These are phyloP conservation scores for Podila epigama DNA, from an alignment of 192 early-diverging fungal species.

Conservation along the genomic window DNA sequence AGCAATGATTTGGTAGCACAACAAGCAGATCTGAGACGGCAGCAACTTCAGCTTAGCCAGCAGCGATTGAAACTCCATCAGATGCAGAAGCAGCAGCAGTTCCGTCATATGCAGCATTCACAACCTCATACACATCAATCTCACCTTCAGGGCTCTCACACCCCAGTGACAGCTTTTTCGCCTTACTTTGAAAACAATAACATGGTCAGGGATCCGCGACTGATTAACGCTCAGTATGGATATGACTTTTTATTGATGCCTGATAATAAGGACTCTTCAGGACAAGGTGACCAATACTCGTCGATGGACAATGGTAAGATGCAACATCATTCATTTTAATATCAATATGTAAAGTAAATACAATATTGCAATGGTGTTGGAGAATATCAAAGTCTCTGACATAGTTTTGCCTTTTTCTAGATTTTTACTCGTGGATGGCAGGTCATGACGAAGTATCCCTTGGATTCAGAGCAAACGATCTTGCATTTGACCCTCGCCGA, in stretches of 20 bases:
- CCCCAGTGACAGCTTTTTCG: conserved; percentile 22
- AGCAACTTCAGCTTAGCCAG: conserved; percentile 21
- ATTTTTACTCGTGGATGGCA: conserved; percentile 18
- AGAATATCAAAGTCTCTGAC: not conserved
- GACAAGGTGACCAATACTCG: conserved; percentile 1
- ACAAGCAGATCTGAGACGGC: conserved; percentile 21
- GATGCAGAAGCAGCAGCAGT: conserved; percentile 29
- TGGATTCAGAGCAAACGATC: conserved; percentile 22
- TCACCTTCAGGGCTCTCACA: conserved; percentile 23
- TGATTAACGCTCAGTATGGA: conserved; percentile 33
- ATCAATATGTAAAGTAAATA: not conserved
- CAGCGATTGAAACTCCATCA: conserved; percentile 25
- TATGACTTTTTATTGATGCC: conserved; percentile 12
- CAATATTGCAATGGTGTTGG: not conserved
- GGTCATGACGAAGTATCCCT: conserved; percentile 29
- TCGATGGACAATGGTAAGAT: conserved; percentile 9
- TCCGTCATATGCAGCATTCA: conserved; percentile 5
- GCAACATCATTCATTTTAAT: not conserved
- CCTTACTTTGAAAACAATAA: conserved; percentile 32
- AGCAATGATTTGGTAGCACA: conserved; percentile 14
- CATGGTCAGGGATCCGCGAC: conserved; percentile 23
- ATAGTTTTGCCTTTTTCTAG: not conserved
- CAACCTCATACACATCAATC: conserved; percentile 3
- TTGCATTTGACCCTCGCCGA: conserved; percentile 23
- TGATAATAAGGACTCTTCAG: not conserved